These are phyloP conservation scores for Aurantiochytrium sp. DNA, from an alignment of 108 stramenopile species.

Conservation along the genomic window DNA sequence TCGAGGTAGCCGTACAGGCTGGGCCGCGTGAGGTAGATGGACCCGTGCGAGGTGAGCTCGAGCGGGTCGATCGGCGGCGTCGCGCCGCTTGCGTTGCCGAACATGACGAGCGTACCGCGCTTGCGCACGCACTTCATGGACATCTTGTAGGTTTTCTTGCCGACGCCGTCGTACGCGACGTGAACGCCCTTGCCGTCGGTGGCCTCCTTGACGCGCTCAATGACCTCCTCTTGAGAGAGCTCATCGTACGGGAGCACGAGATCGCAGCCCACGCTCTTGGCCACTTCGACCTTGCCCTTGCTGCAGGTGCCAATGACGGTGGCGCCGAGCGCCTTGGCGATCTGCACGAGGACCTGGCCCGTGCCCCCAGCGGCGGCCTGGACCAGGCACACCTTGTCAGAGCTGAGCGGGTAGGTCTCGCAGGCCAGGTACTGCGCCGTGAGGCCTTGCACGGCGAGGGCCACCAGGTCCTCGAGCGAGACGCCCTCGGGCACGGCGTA, in stretches of 20 bases:
- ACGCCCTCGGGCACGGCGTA: slow-evolving; percentile 65
- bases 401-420: neutral
- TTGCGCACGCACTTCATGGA: slow-evolving; percentile 67
- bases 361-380: slow-evolving; percentile 64
- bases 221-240: slow-evolving; percentile 70
- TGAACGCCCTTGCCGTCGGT: slow-evolving; percentile 59
- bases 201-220: slow-evolving; percentile 60
- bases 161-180: slow-evolving; percentile 73
- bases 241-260: slow-evolving; percentile 75
- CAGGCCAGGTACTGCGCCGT: slow-evolving; percentile 38
- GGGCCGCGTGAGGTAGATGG: slow-evolving; percentile 73
- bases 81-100: slow-evolving; percentile 79
- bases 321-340: slow-evolving; percentile 73
- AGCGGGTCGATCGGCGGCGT: slow-evolving; percentile 75
- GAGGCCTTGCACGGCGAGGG: slow-evolving; percentile 72
- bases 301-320: slow-evolving; percentile 72
- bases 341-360: slow-evolving; percentile 76
- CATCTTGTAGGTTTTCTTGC: slow-evolving; percentile 70
- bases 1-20: slow-evolving; percentile 72
- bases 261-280: slow-evolving; percentile 59
- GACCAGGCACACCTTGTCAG: neutral
- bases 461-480: slow-evolving; percentile 49
- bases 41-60: slow-evolving; percentile 60
- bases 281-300: slow-evolving; percentile 61
- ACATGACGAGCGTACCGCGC: slow-evolving; percentile 73